Percentiles rank a stretch among this genome's conserved stretches.
Evolutionary conservation across 1,284 basidiomycete species (phyloP).

Genomic region (Coniferiporia weirii): DNA sequence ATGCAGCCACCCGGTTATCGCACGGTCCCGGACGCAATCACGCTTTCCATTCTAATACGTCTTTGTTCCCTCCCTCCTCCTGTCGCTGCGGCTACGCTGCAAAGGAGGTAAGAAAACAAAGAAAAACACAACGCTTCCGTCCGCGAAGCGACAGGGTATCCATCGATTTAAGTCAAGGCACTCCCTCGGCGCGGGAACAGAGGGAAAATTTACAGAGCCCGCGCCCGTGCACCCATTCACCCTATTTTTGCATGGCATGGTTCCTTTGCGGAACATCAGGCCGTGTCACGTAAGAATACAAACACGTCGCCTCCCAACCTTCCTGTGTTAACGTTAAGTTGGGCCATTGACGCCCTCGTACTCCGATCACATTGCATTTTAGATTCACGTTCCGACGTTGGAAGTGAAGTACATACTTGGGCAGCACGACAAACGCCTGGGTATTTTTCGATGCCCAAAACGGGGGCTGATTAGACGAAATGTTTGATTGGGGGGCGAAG

Average conservation of each 20-base stretch:
- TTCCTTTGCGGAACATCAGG: constrained; percentile 13
- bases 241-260: constrained; percentile 11
- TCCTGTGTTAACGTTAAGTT: not conserved
- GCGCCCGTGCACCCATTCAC: not conserved
- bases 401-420: not conserved
- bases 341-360: not conserved
- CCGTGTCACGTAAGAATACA: constrained; percentile 12
- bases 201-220: not conserved
- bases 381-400: not conserved
- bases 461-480: not conserved
- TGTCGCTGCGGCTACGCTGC: not conserved
- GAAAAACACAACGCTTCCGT: not conserved
- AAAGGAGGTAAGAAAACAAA: not conserved
- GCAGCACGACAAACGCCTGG: not conserved
- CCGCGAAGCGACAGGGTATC: not conserved
- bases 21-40: not conserved
- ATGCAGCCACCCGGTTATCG: constrained; percentile 11
- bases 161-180: not conserved
- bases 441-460: not conserved
- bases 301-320: not conserved
- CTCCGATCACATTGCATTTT: not conserved
- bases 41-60: not conserved
- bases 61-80: not conserved
- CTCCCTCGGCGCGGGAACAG: not conserved
- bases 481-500: not conserved